Evolutionary conservation across 345 rosid species (phyloP), one percentile per base, ranked within the genome.

Genomic region (Cardamine occulta): DNA sequence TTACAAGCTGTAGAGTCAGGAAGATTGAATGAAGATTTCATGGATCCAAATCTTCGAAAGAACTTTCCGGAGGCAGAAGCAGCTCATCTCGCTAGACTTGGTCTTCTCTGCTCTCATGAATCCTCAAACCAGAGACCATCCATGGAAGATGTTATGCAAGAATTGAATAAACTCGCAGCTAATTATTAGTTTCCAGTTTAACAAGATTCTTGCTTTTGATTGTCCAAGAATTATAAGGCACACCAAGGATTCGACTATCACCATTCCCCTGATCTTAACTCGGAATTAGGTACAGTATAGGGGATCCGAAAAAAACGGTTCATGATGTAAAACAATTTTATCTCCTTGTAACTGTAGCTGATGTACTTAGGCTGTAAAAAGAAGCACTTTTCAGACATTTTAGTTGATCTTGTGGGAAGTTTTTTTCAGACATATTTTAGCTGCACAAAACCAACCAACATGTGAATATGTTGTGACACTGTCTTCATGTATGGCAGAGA

Each of bases 61-160:
- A 86, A 78, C 11, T 90, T 83, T 78, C 80, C 81, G 0, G 88
- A 80, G 74, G 68, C 72, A 17, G 94, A 95, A 66, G 98, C 96
- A 0, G 73, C 79, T 3, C 86, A 78, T 78, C 90, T 95, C 0
- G 82, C 84, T 23, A 82, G 72, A 75, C 77, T 93, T 44, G 98
- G 88, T 7, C 80, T 82, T 53, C 87, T 85, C 51, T 92, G 99
- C 84, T 87, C 88, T 61, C 86, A 82, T 44, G 98, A 95, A 66
- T 84, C 87, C 72, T 86, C 99, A 3, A 63, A 34, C 74, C 84
- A 75, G 66, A 90, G 99, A 81, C 99, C 96, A 7, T 74, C 81
- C 14, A 86, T 93, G 79, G 93, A 85, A 75, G 74, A 72, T 53
- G 88, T 95, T 79, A 68, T 90, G 73, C 86, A 82, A 54, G 98